Evolutionary conservation across 352 stramenopile species (phyloP), one percentile per base, ranked within the genome.

Genomic region (Hyaloperonospora brassicae): DNA sequence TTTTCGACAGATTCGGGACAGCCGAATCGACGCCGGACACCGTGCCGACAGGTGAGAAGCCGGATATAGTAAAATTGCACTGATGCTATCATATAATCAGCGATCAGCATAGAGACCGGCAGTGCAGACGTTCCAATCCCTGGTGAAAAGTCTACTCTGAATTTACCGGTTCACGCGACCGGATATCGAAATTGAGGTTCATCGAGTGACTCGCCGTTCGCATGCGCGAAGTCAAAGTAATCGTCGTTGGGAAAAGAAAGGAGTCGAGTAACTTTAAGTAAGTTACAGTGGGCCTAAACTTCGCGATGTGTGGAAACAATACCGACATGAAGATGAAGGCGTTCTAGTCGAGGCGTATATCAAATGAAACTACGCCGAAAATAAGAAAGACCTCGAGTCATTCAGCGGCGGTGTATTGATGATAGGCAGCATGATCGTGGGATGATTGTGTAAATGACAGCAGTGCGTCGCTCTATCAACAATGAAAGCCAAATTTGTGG

Each of bases 41-140:
- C 3, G 27, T 31, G 27, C 7, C 7, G 7, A 31, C 7, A 3
- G 27, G 27, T 31, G 27, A 31, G 27, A 31, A 31, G 27, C 3
- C 27, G 27, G 27, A 31, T 3, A 31, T 7, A 31, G 7, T 8
- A 9, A 39, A 0, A 39, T 31, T 34, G 47, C 58, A 0, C 23
- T 61, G 21, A n/a, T n/a, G n/a, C 47, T 68, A 31, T 53, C 48
- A 9, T 44, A 9, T 0, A 22, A 5, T 14, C 23, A n/a, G 14
- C 10, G 9, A 27, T 45, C 11, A 51, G 38, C 1, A 27, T 9
- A 27, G 9, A 14, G 9, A 6, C 57, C 61, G n/a, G n/a, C 59
- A 0, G 27, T 68, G 4, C 49, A 48, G 38, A 64, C 25, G 3
- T 73, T 78, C 22, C 65, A 72, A 60, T 73, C 69, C 0, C n/a